Base-by-base conservation (phyloP, 768 basidiomycete species). In the Pilatotrama ljubarskyi region DNA sequence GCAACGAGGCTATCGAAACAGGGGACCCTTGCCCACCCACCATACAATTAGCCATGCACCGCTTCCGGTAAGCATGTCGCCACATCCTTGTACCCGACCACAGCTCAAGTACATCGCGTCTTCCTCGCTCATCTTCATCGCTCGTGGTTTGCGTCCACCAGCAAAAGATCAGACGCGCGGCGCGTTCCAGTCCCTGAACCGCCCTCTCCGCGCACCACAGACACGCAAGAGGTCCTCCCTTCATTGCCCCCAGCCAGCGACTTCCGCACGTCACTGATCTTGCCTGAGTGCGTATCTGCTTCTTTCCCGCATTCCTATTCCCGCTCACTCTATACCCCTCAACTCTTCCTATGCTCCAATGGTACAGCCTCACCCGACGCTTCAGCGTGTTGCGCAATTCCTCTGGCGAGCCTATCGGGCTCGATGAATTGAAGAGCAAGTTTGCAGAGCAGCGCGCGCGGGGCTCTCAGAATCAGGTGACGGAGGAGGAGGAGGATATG, bases 401-500 rank as follows among this genome's bases (percentile, higher is more conserved):
- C 7, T 75, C 86, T 20, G 89, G 87, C 46, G 83, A 85, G 58
- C 84, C 87, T 51, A 75, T 89, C 36, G 80, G 82, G 25, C 71
- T 92, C 36, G 84, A 90, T 71, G 79, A 84, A 64, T 77, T 94
- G 40, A 81, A 82, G 63, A 76, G 74, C 57, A 84, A 84, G 60
- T 80, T 94, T 64, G 91, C 91, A 29, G 82, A 90, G 63, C 92
- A 93, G 72, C 78, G 92, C 62, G 84, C 84, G 46, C 79, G 83
- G 64, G 90, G 91, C 7, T 82, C 79, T 15, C 77, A 80, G 59
- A 81, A 87, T 66, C 85, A 85, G 55, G 83, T 94, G 50, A 81
- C 88, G 52, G 89, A 91, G 74, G 88, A 86, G 68, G 92, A 93
- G 70, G 89, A 92, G 75, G 87, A 88, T 57, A 91, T 93, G 85